Base-by-base conservation (phyloP, 2,329 filamentous ascomycete species). In the Cladosporium sp. region DNA sequence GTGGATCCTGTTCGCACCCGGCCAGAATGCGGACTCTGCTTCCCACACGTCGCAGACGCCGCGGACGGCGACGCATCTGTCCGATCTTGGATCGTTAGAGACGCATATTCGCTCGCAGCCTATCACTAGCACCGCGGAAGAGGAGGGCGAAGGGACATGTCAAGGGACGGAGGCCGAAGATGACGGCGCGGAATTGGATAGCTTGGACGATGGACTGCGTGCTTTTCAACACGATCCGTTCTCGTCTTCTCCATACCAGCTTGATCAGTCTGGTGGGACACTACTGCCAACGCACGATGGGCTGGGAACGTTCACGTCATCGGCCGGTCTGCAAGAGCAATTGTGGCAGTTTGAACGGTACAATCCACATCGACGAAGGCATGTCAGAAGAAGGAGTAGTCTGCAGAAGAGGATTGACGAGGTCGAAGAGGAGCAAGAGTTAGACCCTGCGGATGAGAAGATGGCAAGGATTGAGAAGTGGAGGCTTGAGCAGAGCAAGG, bases 211-310 rank as follows among this genome's bases (percentile, higher is more conserved):
- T 64, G 91, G 95, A 48, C 76, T 97, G 1, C 86, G 91, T 57
- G 91, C 90, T 38, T 96, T 96, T 64, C 83, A 89, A 45, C 83
- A 88, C 36, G 83, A 89, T 39, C 75, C 72, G 2, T 66, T 64
- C 52, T 60, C 61, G 36, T 51, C 74, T 6, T 74, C 78, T n/a
- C 43, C 50, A 7, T 78, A 74, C 52, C 65, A 70, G 55, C 62
- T 76, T 57, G 73, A 80, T 50, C 74, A 80, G 40, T 82, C 80
- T 56, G 74, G 81, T 17, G 75, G 78, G 15, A 83, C 88, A 0
- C 82, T 96, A 2, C 78, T 99, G n/a, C 93, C 93, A 0, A 82
- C 84, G 1, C 93, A 99, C 64, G 91, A 99, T 73, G 93, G 93
- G 1, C 71, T 97, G 40, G 93, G 93, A 4, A 88, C 86, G 6